Evolutionary conservation across 2,329 filamentous ascomycete species (phyloP), one percentile per base, ranked within the genome.

Genomic region (Emergomyces orientalis): DNA sequence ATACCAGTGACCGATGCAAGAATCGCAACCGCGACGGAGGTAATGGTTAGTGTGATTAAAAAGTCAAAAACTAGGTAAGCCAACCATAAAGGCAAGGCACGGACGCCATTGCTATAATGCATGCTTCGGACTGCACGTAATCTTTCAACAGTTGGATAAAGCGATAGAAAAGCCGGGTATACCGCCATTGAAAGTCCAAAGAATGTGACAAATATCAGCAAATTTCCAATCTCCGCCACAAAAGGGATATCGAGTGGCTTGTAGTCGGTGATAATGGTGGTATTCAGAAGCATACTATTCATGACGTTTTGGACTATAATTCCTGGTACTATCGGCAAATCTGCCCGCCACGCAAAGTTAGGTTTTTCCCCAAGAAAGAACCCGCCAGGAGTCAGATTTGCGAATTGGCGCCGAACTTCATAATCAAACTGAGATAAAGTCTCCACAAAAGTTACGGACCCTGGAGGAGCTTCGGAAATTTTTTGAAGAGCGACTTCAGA

Each of bases 101-200:
- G 83, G 32, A 96, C 91, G 58, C 92, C 92, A 71, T 96, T 97
- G 60, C 90, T 94, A 75, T 95, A 97, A 73, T 97, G 88, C 41
- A 97, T 79, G 19, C 88, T 88, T 60, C 92, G 85, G 30, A 97
- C 90, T 66, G 91, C 88, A 57, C 86, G 80, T 9, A 90, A 79
- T 32, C 91, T 83, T 74, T 97, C 92, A 37, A 88, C 80, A n/a
- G 91, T 96, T 0, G 91, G 90, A 70, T 96, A 96, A 3, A 97
- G 78, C 0, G 89, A 85, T 69, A 96, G 95, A 78, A 97, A 92
- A n/a, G 88, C 90, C 0, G 92, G 91, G 69, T 88, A 94, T 1
- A 87, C 86, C 7, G 84, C 82, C 75, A 94, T 86, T 0, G 88
- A 89, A 11, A 96, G 80, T 19, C 88, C 86, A 72, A 94, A 89